Base-by-base conservation (phyloP, 2,329 filamentous ascomycete genomes). In the Pseudogymnoascus sp. region DNA sequence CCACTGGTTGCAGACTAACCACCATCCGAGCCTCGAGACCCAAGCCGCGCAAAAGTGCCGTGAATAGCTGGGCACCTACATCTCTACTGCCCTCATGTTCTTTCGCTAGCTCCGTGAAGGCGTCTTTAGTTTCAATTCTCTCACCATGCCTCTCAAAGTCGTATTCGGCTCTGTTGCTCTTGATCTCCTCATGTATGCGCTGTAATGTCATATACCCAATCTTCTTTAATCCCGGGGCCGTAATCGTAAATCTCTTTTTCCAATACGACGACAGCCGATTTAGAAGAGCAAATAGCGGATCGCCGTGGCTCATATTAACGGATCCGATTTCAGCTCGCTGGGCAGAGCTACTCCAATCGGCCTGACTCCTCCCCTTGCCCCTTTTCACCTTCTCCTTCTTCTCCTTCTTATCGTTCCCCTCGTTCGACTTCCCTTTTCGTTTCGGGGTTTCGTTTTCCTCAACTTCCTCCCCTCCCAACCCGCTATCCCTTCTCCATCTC, bases 51-150 rank as follows among this genome's bases (percentile, higher is more conserved):
- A 97, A 75, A 6, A 99, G 77, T 2, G 92, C 90, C 0, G 92
- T 96, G 68, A 98, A 98, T 0, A 99, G 81, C 72, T 98, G 93
- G 0, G 90, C 88, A 0, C 92, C 93, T 2, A 95, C 82, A 74
- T 98, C 95, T 67, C 93, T 84, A 66, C 92, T 97, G 0, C 95
- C 95, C 65, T 86, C 80, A 70, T 90, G 91, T 34, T 79, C 78
- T 67, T 84, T 84, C 1, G 93, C 93, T 60, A 82, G 79, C 21
- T 82, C 77, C 37, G 88, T 85, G 66, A 97, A 93, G 4, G 86
- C 85, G 0, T 86, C 79, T 0, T 93, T 71, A 62, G 79, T 79
- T n/a, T 78, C 76, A 1, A 97, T 84, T 11, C 84, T 82, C 76
- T 98, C 95, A 0, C 93, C 93, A 72, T 93, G 92, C 5, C 78